Conservation (phyloP, 257 asterid genomes). For the Lycium ferocissimum region DNA sequence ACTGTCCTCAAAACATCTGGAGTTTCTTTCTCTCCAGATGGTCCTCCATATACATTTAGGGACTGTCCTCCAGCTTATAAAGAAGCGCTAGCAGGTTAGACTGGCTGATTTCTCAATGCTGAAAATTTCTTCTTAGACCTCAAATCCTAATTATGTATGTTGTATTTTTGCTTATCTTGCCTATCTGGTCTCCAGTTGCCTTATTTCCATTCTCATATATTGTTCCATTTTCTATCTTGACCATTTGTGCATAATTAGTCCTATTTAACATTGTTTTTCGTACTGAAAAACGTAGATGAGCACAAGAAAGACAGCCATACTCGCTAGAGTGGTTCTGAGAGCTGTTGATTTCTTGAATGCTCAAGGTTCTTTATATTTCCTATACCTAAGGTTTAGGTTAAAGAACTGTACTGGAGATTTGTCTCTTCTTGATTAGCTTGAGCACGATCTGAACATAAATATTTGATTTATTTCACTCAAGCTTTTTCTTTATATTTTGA, state of each 20-base stretch:
- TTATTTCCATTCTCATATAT: background rate
- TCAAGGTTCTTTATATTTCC: background rate
- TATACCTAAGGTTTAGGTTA: background rate
- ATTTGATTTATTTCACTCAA: slow-evolving; percentile 19
- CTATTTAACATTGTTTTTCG: background rate
- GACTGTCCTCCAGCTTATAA: background rate
- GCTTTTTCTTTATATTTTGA: slow-evolving; percentile 1
- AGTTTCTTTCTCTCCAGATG: too few species aligned
- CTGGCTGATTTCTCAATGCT: background rate
- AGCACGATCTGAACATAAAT: slow-evolving; percentile 7
- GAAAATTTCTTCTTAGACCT: background rate
- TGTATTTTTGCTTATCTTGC: background rate
- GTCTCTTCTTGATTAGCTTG: slow-evolving; percentile 21
- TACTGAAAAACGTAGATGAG: background rate
- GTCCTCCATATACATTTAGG: too few species aligned
- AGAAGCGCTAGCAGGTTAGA: background rate
- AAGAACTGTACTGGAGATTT: slow-evolving; percentile 13
- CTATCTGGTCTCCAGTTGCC: background rate
- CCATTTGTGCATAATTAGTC: slow-evolving; percentile 5
- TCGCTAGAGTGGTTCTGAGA: slow-evolving; percentile 4
- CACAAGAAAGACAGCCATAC: background rate
- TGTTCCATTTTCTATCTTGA: slow-evolving; percentile 12
- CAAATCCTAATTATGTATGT: background rate
- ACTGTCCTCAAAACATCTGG: too few species aligned
- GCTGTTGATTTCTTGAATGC: background rate